phyloP scores from a whole-genome alignment of 2,329 filamentous ascomycete genomes.

The Hortaea werneckii region DNA sequence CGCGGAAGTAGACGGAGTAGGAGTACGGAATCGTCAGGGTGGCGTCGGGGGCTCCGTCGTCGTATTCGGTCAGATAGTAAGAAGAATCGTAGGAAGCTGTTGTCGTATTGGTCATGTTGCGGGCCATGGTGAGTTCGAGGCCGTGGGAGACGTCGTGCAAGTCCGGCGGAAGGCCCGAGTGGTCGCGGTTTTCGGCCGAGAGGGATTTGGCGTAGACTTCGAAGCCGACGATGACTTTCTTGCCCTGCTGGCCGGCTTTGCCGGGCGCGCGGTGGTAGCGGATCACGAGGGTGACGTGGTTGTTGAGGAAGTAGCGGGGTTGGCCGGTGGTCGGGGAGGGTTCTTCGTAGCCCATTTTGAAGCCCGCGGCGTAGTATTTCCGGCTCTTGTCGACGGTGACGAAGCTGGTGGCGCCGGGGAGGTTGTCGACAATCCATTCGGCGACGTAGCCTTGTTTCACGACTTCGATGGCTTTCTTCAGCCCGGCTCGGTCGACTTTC shows the following conservation, averaged over 20 bases:
- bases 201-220: slow-evolving; percentile 86
- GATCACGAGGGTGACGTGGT: slow-evolving; percentile 78
- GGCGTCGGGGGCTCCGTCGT: slow-evolving; percentile 51
- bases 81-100: slow-evolving; percentile 48
- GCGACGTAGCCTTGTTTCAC: slow-evolving; percentile 73
- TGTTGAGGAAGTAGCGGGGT: slow-evolving; percentile 67
- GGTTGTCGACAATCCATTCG: slow-evolving; percentile 88
- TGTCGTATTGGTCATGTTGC: slow-evolving; percentile 50
- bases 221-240: slow-evolving; percentile 76
- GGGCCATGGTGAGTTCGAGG: slow-evolving; percentile 58
- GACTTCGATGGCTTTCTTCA: slow-evolving; percentile 60
- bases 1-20: slow-evolving; percentile 83
- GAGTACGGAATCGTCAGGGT: slow-evolving; percentile 70
- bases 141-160: slow-evolving; percentile 53
- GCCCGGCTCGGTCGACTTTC: slow-evolving; percentile 52
- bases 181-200: slow-evolving; percentile 49
- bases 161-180: slow-evolving; percentile 57
- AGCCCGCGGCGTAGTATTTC: slow-evolving; percentile 84
- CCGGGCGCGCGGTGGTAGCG: slow-evolving; percentile 65
- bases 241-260: slow-evolving; percentile 56
- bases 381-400: slow-evolving; percentile 73
- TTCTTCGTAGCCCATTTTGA: slow-evolving; percentile 76
- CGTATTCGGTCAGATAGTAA: slow-evolving; percentile 45
- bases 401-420: slow-evolving; percentile 81
- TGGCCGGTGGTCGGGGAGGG: slow-evolving; percentile 48